Evolutionary conservation across 805 yeast genomes (phyloP), one percentile per base, ranked within the genome.

Genomic region (Lipomyces spencermartinsiae): DNA sequence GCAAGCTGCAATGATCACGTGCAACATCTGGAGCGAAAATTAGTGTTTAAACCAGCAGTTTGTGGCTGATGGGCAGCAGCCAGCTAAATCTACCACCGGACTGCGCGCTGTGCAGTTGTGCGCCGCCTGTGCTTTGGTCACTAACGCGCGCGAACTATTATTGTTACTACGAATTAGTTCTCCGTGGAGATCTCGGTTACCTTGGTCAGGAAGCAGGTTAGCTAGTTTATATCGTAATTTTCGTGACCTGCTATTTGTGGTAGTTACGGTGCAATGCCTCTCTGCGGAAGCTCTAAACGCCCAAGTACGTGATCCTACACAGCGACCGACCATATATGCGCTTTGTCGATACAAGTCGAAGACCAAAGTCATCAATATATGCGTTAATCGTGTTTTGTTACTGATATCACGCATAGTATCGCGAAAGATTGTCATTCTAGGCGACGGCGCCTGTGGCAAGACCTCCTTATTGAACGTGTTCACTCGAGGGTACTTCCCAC

Each of bases 401-500:
- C 56, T 65, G 22, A 57, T 46, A 31, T n/a, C 4, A 37, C n/a
- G 22, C 33, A 16, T 53, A 68, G 71, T 64, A 37, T 59, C 63
- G 19, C 71, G 71, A n/a, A 68, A 68, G 59, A 68, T 68, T 35
- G 74, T 72, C 31, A 72, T 72, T 55, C 63, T 72, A 14, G 74
- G 74, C 57, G 74, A 71, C 46, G 74, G 74, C 86, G 98, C 98
- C 29, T 94, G 98, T 82, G 99, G 99, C 80, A 94, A 94, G 79
- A 94, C 99, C 1, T 93, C 98, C 10, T 83, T 95, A 64, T 83
- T 94, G 76, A 95, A 94, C 78, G 97, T 95, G 71, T 95, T 94
- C 81, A 95, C 99, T 5, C 84, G 97, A 74, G 99, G 99, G 1
- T 95, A 94, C 79, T 94, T 94, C 82, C 98, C 98, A 8, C 97